Evolutionary conservation across 1,139 yeast species (phyloP), one percentile per base, ranked within the genome.

Genomic region (Debaryomyces fabryi): DNA sequence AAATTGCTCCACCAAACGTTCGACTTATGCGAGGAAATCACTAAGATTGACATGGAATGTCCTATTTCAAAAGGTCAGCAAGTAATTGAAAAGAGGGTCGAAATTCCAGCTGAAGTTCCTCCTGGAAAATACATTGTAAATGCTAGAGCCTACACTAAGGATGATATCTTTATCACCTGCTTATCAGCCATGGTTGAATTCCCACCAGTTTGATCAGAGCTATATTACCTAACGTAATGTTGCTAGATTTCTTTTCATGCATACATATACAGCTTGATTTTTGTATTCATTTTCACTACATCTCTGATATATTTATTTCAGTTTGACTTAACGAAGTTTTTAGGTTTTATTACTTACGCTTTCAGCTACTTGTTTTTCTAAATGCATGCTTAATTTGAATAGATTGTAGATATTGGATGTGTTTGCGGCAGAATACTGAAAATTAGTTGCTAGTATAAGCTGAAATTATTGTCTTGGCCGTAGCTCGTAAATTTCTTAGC

Each of bases 81-180:
- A 58, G 71, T 74, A 46, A 71, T 93, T 52, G 68, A 78, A 33
- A 90, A 91, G 68, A 69, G 74, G 41, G 95, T 93, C 30, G 92
- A 85, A 58, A 82, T 93, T 53, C 99, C 99, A 16, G 74, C 78
- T n/a, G 95, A 90, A 67, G 96, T 92, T 23, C 98, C 99, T 50
- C 97, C 98, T 25, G 99, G 98, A 39, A 86, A 81, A 65, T 93
- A 93, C 71, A 71, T 81, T 39, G 96, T 92, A 44, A 75, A 78
- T 51, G 98, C 97, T 16, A 82, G 93, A 62, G 99, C 98, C 4
- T 93, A 80, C 71, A 90, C 96, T 40, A 82, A 72, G 45, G 90
- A 88, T 49, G 97, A 88, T 58, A 84, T 80, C 43, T 79, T 86
- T 55, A 84, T 93, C 56, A 85, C 97, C 30, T 93, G 99, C 67